Conservation (phyloP, 2,329 filamentous ascomycete genomes). For the Daldinia eschscholtzii region DNA sequence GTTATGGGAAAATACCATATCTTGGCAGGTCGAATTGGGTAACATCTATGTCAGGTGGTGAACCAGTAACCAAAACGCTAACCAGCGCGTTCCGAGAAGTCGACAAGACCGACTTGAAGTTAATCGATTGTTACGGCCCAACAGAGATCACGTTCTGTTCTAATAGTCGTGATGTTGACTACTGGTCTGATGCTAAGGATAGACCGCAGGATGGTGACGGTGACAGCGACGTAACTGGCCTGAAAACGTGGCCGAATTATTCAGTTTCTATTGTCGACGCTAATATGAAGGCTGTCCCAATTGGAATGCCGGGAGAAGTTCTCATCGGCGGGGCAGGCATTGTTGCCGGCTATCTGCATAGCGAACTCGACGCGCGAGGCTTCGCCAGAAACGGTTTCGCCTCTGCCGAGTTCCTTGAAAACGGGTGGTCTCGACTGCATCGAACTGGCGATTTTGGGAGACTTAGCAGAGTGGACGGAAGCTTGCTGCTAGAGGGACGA, state of each 20-base stretch:
- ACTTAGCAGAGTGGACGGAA: constrained; percentile 51
- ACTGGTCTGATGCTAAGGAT: not conserved
- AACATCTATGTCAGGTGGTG: not conserved
- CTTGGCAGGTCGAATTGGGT: not conserved
- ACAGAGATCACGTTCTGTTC: constrained; percentile 46
- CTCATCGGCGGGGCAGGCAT: constrained; percentile 29
- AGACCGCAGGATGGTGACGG: not conserved
- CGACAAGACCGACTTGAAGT: constrained; percentile 18
- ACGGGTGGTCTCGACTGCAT: constrained; percentile 17
- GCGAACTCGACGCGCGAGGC: constrained; percentile 1
- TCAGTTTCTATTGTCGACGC: constrained; percentile 30
- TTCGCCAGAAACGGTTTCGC: constrained; percentile 29
- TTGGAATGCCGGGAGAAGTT: constrained; percentile 31
- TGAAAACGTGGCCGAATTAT: constrained; percentile 23
- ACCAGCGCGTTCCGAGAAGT: not conserved
- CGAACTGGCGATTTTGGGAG: constrained; percentile 58
- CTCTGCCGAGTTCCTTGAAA: not conserved
- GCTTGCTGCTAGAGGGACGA: constrained; percentile 57
- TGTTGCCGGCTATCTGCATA: constrained; percentile 25
- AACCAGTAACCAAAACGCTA: not conserved
- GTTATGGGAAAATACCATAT: constrained; percentile 2
- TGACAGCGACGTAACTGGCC: not conserved
- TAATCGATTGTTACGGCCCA: constrained; percentile 51
- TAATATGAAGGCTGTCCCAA: constrained; percentile 18
- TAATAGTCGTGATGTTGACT: not conserved